phyloP scores from a whole-genome alignment of 176 grass and related monocot genomes.

The Juncus inflexus region DNA sequence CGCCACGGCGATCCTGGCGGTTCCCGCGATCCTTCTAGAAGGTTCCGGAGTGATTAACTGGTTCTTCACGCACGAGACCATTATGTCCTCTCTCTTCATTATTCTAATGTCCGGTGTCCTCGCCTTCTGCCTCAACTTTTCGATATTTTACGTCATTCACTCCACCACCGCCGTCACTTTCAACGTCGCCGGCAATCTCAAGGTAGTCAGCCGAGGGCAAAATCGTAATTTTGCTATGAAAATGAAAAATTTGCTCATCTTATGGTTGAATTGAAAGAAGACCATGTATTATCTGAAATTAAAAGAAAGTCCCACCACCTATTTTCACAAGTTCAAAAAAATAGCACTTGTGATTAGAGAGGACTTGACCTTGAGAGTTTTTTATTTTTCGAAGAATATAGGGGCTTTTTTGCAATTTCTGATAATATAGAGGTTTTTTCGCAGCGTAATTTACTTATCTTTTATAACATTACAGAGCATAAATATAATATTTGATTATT shows the following conservation, averaged over 20 bases:
- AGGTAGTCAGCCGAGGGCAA: conserved; percentile 37
- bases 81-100: conserved; percentile 51
- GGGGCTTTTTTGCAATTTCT: background rate
- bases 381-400: too few species aligned
- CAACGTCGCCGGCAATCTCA: conserved; percentile 94
- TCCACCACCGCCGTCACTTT: conserved; percentile 96
- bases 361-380: too few species aligned
- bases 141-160: conserved; percentile 97
- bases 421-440: background rate
- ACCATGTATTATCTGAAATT: too few species aligned
- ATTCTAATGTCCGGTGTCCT: conserved; percentile 77
- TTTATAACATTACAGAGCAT: too few species aligned
- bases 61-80: conserved; percentile 73
- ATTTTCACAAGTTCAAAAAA: too few species aligned
- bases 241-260: too few species aligned
- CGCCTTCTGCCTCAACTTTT: conserved; percentile 97
- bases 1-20: conserved; percentile 88
- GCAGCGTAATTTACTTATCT: background rate
- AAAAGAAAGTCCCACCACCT: too few species aligned
- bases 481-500: too few species aligned
- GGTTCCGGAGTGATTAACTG: conserved; percentile 69
- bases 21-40: conserved; percentile 80
- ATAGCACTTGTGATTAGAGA: too few species aligned
- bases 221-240: too few species aligned
- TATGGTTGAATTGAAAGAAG: too few species aligned